Evolutionary conservation across 495 filamentous ascomycete species (phyloP).

Genomic region (Immersiella caudata): DNA sequence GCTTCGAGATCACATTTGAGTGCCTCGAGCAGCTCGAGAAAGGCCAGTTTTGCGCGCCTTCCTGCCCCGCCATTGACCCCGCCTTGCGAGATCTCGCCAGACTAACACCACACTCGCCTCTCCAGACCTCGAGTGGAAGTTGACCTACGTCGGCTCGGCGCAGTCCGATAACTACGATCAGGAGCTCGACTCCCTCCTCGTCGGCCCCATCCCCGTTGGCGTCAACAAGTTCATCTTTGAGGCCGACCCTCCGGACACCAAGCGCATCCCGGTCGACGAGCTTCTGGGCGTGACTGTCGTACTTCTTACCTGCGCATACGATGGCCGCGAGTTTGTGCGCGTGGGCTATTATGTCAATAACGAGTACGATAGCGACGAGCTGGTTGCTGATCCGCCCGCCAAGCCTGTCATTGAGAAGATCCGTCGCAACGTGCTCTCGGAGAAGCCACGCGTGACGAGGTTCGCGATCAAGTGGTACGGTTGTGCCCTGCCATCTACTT

Average conservation of each 20-base stretch:
- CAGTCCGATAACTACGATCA: constrained; percentile 98
- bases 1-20: constrained; percentile 98
- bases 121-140: constrained; percentile 97
- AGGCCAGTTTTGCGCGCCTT: constrained; percentile 54
- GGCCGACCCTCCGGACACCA: constrained; percentile 86
- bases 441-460: constrained; percentile 95
- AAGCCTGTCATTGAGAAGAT: constrained; percentile 93
- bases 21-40: constrained; percentile 90
- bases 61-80: not conserved
- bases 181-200: constrained; percentile 93
- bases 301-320: constrained; percentile 94
- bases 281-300: constrained; percentile 97
- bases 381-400: constrained; percentile 82
- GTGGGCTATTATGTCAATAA: constrained; percentile 99
- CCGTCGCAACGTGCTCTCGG: constrained; percentile 85
- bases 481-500: constrained; percentile 20
- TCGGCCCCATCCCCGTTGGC: constrained; percentile 93
- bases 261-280: constrained; percentile 88
- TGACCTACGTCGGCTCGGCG: constrained; percentile 97
- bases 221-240: constrained; percentile 99
- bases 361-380: constrained; percentile 91
- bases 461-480: constrained; percentile 99
- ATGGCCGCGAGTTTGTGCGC: constrained; percentile 93
- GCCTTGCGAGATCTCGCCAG: constrained; percentile 2
- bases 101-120: not conserved